A percentile compares a stretch with the other conserved stretches of the same genome.
Evolutionary conservation across 2,329 filamentous ascomycete species (phyloP).

Genomic region (Penicillium crustosum): DNA sequence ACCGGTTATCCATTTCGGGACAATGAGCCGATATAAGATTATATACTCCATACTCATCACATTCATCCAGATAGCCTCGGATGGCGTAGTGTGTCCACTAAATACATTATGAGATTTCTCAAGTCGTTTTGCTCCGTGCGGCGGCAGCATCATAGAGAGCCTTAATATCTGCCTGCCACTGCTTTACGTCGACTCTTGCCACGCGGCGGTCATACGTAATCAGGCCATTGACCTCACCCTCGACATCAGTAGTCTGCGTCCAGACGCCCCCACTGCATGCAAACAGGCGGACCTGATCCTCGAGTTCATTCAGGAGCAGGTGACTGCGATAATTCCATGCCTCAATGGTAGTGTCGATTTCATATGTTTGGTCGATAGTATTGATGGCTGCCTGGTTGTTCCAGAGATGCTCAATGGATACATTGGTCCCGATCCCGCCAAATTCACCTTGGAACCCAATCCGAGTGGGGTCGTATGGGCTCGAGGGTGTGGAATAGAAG

Average conservation of each 20-base stretch:
- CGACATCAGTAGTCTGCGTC: constrained; percentile 73
- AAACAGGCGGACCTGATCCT: constrained; percentile 53
- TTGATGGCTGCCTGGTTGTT: constrained; percentile 60
- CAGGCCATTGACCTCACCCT: constrained; percentile 72
- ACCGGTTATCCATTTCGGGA: not conserved
- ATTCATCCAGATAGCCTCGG: not conserved
- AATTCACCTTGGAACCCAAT: constrained; percentile 72
- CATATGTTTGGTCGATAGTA: constrained; percentile 66
- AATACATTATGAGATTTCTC: not conserved
- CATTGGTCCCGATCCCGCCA: constrained; percentile 66
- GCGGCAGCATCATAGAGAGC: constrained; percentile 59
- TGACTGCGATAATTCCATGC: constrained; percentile 68
- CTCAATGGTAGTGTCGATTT: constrained; percentile 58
- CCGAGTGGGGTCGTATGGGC: constrained; percentile 57
- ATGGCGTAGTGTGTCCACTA: not conserved
- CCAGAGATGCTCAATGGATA: constrained; percentile 65
- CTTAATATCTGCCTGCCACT: constrained; percentile 63
- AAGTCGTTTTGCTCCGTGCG: constrained; percentile 17
- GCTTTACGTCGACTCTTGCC: constrained; percentile 52
- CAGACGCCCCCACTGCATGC: constrained; percentile 68
- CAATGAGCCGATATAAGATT: not conserved
- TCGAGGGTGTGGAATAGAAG: constrained; percentile 60
- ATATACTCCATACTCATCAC: constrained; percentile 2
- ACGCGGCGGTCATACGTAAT: constrained; percentile 67
- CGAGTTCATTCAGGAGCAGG: constrained; percentile 49